Evolutionary conservation across 805 yeast genomes (phyloP), one percentile per base, ranked within the genome.

Genomic region (Pichia deserticola): DNA sequence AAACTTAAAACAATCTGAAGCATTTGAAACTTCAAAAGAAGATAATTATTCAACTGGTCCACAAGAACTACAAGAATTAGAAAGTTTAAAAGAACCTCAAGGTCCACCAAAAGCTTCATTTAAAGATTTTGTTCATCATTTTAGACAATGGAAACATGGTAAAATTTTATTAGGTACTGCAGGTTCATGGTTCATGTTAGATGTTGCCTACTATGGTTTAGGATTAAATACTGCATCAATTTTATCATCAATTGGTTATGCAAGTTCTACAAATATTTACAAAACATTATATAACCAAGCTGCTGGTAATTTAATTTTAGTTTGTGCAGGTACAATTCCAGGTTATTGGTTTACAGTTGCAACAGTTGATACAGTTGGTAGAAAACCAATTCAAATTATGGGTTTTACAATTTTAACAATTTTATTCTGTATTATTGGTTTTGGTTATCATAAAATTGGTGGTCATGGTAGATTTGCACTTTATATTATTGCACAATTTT

Each of bases 301-400:
- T 64, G 95, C 89, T 50, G 97, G 97, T 81, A 89, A 89, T 73
- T 77, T 89, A 75, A 89, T 89, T 71, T 76, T 89, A 67, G 81
- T 89, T 56, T 87, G 95, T 78, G 97, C 97, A 49, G 97, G 97
- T 76, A 81, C 95, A 41, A 79, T 89, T 69, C 96, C 96, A 59
- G 97, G 97, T 64, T 89, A 89, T 71, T 89, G 96, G 96, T 71
- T 76, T 53, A 67, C 93, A 36, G 88, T 84, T 59, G 89, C 89
- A 48, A 82, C 93, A 42, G 68, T 89, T 53, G 97, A 89, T 69
- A 76, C 72, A 32, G 58, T 89, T 58, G 97, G 97, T 60, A 82
- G 97, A 77, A 87, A 84, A 69, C 82, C 90, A 56, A 73, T 89
- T 55, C 96, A 89, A 73, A 51, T 87, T 27, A 73, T 71, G 61